Evolutionary conservation across 768 basidiomycete species (phyloP), one percentile per base, ranked within the genome.

Genomic region (Agaricus subrufescens): DNA sequence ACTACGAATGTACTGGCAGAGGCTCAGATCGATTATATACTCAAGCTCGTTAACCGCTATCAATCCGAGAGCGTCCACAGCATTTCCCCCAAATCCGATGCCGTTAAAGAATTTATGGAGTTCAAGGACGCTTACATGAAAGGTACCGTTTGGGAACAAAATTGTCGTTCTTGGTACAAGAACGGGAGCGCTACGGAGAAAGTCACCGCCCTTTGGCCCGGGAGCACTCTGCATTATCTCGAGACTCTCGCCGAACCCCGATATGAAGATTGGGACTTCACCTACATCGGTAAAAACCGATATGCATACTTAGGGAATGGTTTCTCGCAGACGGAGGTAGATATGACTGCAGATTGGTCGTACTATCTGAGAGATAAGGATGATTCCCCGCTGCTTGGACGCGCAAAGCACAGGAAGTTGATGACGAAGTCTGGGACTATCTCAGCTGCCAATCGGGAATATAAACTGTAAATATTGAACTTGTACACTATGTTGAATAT

Each of bases 111-210:
- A 34, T 72, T 71, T 44, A 59, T 67, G 43, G 65, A 60, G 7
- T 61, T 66, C 60, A 69, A 67, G 34, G 66, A 72, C 50, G 57
- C 61, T 12, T 72, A 68, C 59, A 73, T 72, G 70, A 67, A 68
- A 50, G 50, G 60, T 4, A 70, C 69, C 3, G 71, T 71, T 3
- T 73, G 69, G 71, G 59, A 60, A 12, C 52, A 64, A 11, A 61
- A 66, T 3, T 72, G 72, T 47, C 57, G 63, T 3, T 71, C 70
- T 1, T 73, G 72, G 71, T 73, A 73, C 61, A 72, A 71, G 61
- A 63, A 60, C 23, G 58, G 39, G 14, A 56, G 55, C 29, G 37
- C 50, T 7, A 52, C 63, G 1, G 71, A 68, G 0, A 69, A 68
- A 40, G 64, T 72, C 9, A 69, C 63, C 6, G 72, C 67, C 1